Evolutionary conservation across 2,329 filamentous ascomycete genomes (phyloP), one percentile per base, ranked within the genome.

Genomic region (Penicillium sp.): DNA sequence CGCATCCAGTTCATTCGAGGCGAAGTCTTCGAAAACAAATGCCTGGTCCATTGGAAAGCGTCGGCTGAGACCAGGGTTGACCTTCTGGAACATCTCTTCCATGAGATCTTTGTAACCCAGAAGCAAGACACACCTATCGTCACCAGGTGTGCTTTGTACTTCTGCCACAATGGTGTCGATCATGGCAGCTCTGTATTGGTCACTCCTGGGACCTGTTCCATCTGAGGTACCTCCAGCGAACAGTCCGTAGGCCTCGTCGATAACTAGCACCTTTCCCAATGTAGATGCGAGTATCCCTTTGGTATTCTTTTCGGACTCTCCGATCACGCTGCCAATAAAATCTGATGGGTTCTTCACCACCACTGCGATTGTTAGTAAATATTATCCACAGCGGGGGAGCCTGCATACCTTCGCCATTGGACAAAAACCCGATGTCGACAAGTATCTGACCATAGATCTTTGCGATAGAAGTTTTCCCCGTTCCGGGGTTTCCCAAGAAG

Each of bases 211-310:
- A 1, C 70, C 66, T 1, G 66, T 66, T 2, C 61, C 62, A n/a
- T 65, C 66, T 0, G 68, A 70, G 2, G 50, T 60, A 2, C 64
- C 68, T 7, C 70, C 69, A 0, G 76, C 77, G 1, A 75, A 83
- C 0, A 93, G 78, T 35, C 86, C 85, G 61, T 93, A 93, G 0
- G 89, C 89, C 68, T 94, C 90, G 60, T 93, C 90, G 3, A 93
- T 91, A 15, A 93, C 83, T 0, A 93, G 80, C 0, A 93, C 88
- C 62, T 93, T 93, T 0, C 90, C 90, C 0, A 82, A 62, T 0
- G 87, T 86, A 0, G 85, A 76, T 0, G 83, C 84, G 0, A 93
- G 78, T 7, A 93, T 91, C 0, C 78, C 86, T 62, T 90, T 93
- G 0, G 89, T 93, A 35, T 86, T 84, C 2, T 81, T 77, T 69